Base-by-base conservation (phyloP, 2,329 filamentous ascomycete genomes). In the Hymenoscyphus scutula region DNA sequence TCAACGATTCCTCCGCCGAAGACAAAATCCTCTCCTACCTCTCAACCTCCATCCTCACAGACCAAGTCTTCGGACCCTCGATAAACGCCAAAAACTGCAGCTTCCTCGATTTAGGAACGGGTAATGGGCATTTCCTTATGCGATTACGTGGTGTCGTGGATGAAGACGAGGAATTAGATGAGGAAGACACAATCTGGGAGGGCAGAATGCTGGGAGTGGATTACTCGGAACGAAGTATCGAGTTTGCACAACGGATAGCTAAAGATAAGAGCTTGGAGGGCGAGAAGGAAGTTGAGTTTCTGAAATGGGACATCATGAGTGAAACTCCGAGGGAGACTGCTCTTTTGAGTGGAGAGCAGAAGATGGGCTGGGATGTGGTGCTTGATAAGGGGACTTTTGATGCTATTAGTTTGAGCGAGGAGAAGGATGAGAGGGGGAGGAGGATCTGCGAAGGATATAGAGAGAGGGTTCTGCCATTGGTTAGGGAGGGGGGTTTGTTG, bases 321-420 rank as follows among this genome's bases (percentile, higher is more conserved):
- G 74, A 79, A 45, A 75, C 79, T 76, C 70, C 79, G 69, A 19
- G 62, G 19, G 69, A 34, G 1, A 51, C 66, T 5, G 56, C 37
- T 1, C 27, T 71, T 1, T 62, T 72, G 2, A 58, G 58, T 3
- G 67, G 62, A 0, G 17, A 56, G 15, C 65, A 70, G 32, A 37
- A 34, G 2, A 27, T 64, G 1, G 90, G 90, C 0, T 98, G 93
- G 79, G 92, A 98, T 76, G 86, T 97, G 0, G 89, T 97, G 0
- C 83, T 97, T n/a, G 95, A 99, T 77, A 99, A 99, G 78, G 95
- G 95, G 53, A 99, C 95, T 0, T 99, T 98, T 75, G 95, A 99
- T 79, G 95, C 95, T 11, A 89, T 99, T 37, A 92, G 88, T 57
- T 79, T 98, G n/a, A 85, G 82, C 59, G 81, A 81, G 62, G 85